Evolutionary conservation across 2,329 filamentous ascomycete genomes (phyloP), one percentile per base, ranked within the genome.

Genomic region (Calcarisporium arbuscula): DNA sequence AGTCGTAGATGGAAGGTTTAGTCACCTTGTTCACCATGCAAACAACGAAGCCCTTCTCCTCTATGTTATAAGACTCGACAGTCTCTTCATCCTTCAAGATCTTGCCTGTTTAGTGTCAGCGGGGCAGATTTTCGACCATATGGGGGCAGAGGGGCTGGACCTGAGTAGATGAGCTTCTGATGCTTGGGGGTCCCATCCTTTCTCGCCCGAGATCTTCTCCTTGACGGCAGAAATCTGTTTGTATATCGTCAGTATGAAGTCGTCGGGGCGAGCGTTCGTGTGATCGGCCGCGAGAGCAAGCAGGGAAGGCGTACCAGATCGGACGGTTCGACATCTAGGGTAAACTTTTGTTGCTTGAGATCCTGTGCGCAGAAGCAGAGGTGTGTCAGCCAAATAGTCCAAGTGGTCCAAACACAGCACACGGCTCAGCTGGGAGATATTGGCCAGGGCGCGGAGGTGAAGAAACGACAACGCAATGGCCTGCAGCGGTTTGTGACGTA

Each of bases 31-130:
- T 87, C 52, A 94, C 82, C 80, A 98, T 95, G 69, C 92, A 98
- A 41, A 98, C 92, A 53, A 98, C 88, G 61, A 96, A 98, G 23
- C 92, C 92, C 74, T 96, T 98, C 75, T 96, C 92, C 65, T 98
- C 90, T 45, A 98, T 96, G 66, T 87, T 95, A 71, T 96, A 96
- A 26, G 85, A 89, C 62, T 88, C 87, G 50, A 98, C 85, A 3
- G 89, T 95, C 57, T 95, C 92, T 43, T 88, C 87, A 82, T 98
- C 90, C 65, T 95, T 90, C 47, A 98, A 71, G 51, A 98, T 96
- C 72, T 98, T 98, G 68, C 92, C 89, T 95, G 51, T 37, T 19
- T 9, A 18, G 39, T n/a, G 45, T 52, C 38, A 55, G 43, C 38
- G 22, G 33, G 23, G 47, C 51, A 47, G 31, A 32, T 18, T 20